Conservation (phyloP, 768 basidiomycete genomes). For the Gymnopilus junonius region DNA sequence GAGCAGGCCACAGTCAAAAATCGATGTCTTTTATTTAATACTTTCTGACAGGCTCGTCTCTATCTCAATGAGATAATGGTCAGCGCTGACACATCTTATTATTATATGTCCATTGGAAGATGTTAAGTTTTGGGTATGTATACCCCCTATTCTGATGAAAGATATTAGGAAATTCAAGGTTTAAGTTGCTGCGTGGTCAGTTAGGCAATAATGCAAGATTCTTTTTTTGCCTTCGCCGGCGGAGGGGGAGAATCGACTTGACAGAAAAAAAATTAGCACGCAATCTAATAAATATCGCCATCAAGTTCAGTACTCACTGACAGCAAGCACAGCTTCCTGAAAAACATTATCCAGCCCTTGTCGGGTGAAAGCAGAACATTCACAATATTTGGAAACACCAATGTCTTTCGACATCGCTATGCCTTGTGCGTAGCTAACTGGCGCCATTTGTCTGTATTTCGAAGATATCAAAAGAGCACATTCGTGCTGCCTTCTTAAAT, state of each 20-base stretch:
- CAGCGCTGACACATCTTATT: too few relatives aligned
- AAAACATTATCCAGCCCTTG: background rate
- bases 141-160: too few relatives aligned
- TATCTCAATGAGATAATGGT: too few relatives aligned
- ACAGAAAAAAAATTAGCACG: background rate
- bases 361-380: slow-evolving; percentile 2
- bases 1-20: too few relatives aligned
- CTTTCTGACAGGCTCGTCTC: too few relatives aligned
- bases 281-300: background rate
- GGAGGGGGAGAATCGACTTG: background rate
- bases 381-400: background rate
- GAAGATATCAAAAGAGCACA: background rate
- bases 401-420: background rate
- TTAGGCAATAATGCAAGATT: background rate
- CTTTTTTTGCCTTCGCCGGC: background rate
- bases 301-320: background rate
- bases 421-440: background rate
- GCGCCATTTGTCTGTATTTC: background rate
- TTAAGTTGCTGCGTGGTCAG: too few relatives aligned
- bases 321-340: background rate
- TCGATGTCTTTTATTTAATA: too few relatives aligned
- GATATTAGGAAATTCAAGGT: too few relatives aligned
- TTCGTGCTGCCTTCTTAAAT: background rate
- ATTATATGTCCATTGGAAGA: too few relatives aligned
- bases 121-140: too few relatives aligned